Evolutionary conservation across 371 early-diverging fungal genomes (phyloP), one percentile per base, ranked within the genome.

Genomic region (Gilbertella persicaria): DNA sequence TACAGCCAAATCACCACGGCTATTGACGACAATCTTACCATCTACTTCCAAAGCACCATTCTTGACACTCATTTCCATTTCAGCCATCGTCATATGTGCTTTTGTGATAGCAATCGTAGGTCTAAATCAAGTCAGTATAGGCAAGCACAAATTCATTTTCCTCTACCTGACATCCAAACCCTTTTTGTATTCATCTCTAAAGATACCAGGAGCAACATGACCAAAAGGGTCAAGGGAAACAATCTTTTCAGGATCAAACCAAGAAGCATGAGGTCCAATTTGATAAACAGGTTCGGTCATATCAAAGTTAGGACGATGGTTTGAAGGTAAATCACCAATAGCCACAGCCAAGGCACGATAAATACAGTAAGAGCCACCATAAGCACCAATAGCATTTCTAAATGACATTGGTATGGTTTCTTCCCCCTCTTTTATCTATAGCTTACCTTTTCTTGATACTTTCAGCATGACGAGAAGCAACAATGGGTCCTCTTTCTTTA

Each of bases 171-270:
- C 71, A 61, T 97, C 97, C 28, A 91, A 47, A 8, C 93, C 95
- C 4, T 76, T 54, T 4, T 88, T 78, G 26, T 92, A 74, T 45
- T 92, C 73, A 13, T 78, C 63, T 45, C 62, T 67, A 67, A 78
- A 95, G 16, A 80, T 75, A 12, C 79, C 65, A 44, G 80, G 83
- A 0, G 87, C 84, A 39, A 85, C 62, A 66, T 95, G 96, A 4
- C 97, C 97, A 82, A 86, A 96, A 7, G 97, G 96, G 61, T 97
- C 97, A 50, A 97, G 62, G 0, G 96, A 93, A 10, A 97, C 97
- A 63, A 97, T 96, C 69, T 92, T 94, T 48, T 82, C 80, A 16
- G 94, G 92, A 51, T 92, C 92, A 29, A 64, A 71, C 97, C 97
- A 97, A 19, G 90, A 76, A 6, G 88, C 78, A 62, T 89, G 80